phyloP scores from a whole-genome alignment of 768 basidiomycete genomes.

The Tulasnella sp. region DNA sequence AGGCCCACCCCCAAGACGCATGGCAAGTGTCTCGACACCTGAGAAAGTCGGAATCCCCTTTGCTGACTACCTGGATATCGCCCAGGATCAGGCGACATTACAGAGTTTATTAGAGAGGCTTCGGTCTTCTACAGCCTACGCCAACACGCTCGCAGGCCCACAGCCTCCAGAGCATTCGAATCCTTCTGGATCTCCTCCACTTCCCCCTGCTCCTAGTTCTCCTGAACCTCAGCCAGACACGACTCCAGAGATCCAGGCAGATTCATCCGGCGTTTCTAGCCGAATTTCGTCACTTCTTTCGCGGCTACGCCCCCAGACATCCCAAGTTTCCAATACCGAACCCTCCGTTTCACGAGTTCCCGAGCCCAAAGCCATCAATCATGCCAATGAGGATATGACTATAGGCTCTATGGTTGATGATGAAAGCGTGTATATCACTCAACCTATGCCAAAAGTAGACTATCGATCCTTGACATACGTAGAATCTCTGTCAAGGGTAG shows the following conservation, averaged over 20 bases:
- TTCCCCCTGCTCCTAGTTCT: not conserved
- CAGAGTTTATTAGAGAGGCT: constrained; percentile 69
- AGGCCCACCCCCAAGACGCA: not conserved
- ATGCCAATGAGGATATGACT: not conserved
- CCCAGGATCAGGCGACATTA: constrained; percentile 61
- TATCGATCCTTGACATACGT: constrained; percentile 56
- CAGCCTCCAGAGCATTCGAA: constrained; percentile 48
- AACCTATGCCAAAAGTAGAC: constrained; percentile 35
- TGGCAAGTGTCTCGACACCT: not conserved
- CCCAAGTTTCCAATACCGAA: not conserved
- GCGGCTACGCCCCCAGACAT: not conserved
- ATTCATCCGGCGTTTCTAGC: constrained; percentile 18
- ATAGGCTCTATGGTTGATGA: not conserved
- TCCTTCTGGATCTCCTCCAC: constrained; percentile 31
- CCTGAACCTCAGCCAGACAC: not conserved
- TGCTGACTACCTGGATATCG: not conserved
- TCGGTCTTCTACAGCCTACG: constrained; percentile 56
- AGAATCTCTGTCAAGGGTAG: constrained; percentile 64
- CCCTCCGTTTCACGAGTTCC: not conserved
- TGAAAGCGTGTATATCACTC: not conserved
- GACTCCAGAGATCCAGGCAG: not conserved
- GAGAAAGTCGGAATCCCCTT: not conserved
- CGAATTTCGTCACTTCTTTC: constrained; percentile 26
- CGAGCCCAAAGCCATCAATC: not conserved
- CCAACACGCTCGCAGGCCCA: not conserved